Conservation (phyloP, 2,329 filamentous ascomycete genomes). For the Penicillium sp. region DNA sequence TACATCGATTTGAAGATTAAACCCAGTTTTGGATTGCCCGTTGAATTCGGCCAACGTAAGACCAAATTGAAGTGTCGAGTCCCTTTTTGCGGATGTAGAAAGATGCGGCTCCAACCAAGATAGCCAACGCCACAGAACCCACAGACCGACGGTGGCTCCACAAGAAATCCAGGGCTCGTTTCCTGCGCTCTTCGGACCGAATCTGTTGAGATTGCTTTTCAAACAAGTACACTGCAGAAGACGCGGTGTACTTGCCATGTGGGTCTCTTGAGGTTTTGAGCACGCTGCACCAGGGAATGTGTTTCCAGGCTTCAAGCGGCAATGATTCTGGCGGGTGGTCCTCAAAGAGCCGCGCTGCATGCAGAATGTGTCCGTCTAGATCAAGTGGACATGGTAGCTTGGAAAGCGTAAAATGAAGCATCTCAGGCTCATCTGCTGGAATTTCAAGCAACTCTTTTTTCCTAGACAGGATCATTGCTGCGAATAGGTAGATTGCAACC, state of each 20-base stretch:
- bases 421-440: slow-evolving; percentile 80
- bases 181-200: slow-evolving; percentile 60
- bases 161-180: slow-evolving; percentile 53
- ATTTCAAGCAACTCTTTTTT: slow-evolving; percentile 82
- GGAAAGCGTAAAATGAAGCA: slow-evolving; percentile 83
- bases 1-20: slow-evolving; percentile 1
- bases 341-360: slow-evolving; percentile 64
- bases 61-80: slow-evolving; percentile 37
- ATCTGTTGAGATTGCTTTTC: slow-evolving; percentile 70
- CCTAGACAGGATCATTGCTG: slow-evolving; percentile 78
- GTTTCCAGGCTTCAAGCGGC: slow-evolving; percentile 63
- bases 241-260: slow-evolving; percentile 57
- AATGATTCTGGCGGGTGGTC: slow-evolving; percentile 71
- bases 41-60: slow-evolving; percentile 33
- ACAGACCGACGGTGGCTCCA: slow-evolving; percentile 67
- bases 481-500: slow-evolving; percentile 88
- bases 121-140: slow-evolving; percentile 60
- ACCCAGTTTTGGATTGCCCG: slow-evolving; percentile 22
- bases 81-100: slow-evolving; percentile 61
- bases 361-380: slow-evolving; percentile 71
- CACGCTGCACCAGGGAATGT: slow-evolving; percentile 72
- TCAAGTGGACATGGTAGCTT: slow-evolving; percentile 81
- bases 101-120: slow-evolving; percentile 67
- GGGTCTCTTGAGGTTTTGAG: slow-evolving; percentile 73
- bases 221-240: slow-evolving; percentile 69